These are phyloP conservation scores for Oenanthe javanica DNA, from an alignment of 140 eudicot genomes.

Conservation along the genomic window DNA sequence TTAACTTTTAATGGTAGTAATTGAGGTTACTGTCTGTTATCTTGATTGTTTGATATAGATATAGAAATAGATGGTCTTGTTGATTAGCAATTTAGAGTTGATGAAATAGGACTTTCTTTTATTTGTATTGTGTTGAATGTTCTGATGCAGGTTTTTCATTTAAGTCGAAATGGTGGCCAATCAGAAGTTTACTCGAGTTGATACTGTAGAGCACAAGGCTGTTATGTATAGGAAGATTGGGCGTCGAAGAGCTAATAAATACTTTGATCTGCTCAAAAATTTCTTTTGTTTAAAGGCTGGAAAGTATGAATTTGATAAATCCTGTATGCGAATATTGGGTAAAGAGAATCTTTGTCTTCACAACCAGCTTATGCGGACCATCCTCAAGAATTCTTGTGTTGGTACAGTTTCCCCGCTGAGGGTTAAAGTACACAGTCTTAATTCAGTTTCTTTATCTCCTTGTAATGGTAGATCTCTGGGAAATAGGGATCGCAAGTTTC, in stretches of 20 bases:
- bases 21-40: background rate
- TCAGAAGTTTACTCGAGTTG: slow-evolving; percentile 1
- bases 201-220: slow-evolving; percentile 17
- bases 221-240: slow-evolving; percentile 51
- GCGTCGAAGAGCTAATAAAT: slow-evolving; percentile 62
- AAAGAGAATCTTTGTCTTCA: slow-evolving; percentile 65
- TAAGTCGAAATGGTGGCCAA: slow-evolving; percentile 4
- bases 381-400: slow-evolving; percentile 43
- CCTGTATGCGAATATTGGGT: slow-evolving; percentile 54
- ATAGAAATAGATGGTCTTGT: background rate
- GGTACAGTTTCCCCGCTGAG: slow-evolving; percentile 60
- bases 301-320: slow-evolving; percentile 47
- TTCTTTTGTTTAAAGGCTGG: slow-evolving; percentile 41
- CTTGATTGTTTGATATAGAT: background rate
- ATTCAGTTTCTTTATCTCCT: slow-evolving; percentile 62
- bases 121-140: background rate
- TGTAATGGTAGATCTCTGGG: slow-evolving; percentile 60
- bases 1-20: background rate
- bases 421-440: slow-evolving; percentile 29
- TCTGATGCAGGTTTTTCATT: background rate
- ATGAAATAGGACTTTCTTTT: background rate
- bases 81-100: background rate
- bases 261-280: slow-evolving; percentile 45
- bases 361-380: slow-evolving; percentile 49
- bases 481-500: slow-evolving; percentile 43